Evolutionary conservation across 805 yeast species (phyloP), one percentile per base, ranked within the genome.

Genomic region (Candida broadrunensis): DNA sequence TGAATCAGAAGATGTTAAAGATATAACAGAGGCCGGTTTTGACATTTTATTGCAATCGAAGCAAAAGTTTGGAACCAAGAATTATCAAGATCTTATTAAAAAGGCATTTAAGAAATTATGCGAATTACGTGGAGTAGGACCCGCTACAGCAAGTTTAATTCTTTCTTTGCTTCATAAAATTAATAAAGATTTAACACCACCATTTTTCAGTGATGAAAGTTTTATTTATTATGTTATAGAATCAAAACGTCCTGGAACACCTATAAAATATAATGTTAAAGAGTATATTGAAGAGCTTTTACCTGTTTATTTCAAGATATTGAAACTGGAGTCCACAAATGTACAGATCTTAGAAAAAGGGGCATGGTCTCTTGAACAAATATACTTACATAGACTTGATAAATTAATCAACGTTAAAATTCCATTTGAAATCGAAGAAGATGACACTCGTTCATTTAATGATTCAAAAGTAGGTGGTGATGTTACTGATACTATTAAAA

Each of bases 191-290:
- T 46, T 58, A 19, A 56, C 67, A 2, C 73, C 74, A 1, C 78
- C 78, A 0, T 74, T 72, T 45, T 72, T 72, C 53, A 71, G 77
- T 33, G 80, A 74, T 44, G 78, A 73, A 51, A 59, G 70, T n/a
- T 73, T 64, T 43, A 46, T 58, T 39, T 64, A 62, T 48, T 63
- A 48, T 35, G 61, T 67, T 24, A 54, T 61, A 3, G 63, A 58
- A 11, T 45, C 53, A 14, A 20, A 4, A 4, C 45, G 55, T 18
- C 52, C 56, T 8, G 54, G 36, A 3, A 33, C 60, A 36, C 64
- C 67, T 33, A 63, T 73, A 25, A 73, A 72, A 49, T 73, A 72
- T 47, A 67, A 55, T 27, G 45, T 58, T 15, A 67, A 65, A 39
- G 79, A 73, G 50, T 73, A 72, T 39, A 43, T 58, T 8, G 69